A percentile compares a stretch with the other conserved stretches of the same genome.
These are phyloP conservation scores for Colletotrichum sp. DNA, from an alignment of 2,329 filamentous ascomycete species.

Conservation along the genomic window DNA sequence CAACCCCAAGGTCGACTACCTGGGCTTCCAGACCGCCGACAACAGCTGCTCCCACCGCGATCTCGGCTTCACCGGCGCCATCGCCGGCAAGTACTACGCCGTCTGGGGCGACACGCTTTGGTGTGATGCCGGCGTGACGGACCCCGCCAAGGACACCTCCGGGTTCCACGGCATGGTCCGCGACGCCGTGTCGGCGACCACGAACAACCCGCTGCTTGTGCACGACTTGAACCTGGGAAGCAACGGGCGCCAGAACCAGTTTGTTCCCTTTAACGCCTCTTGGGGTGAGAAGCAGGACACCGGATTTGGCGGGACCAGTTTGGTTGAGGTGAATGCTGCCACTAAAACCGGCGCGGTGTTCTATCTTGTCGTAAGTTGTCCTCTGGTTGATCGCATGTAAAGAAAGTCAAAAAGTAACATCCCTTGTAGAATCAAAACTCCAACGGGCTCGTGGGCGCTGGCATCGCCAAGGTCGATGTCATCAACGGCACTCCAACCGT, in stretches of 20 bases:
- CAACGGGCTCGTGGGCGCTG: slow-evolving; percentile 37
- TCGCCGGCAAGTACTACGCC: slow-evolving; percentile 42
- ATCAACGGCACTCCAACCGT: slow-evolving; percentile 37
- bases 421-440: slow-evolving; percentile 29
- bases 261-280: slow-evolving; percentile 38
- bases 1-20: slow-evolving; percentile 29
- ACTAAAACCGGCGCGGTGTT: slow-evolving; percentile 35
- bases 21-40: slow-evolving; percentile 39
- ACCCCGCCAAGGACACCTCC: slow-evolving; percentile 30
- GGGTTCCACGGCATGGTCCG: slow-evolving; percentile 47
- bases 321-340: slow-evolving; percentile 36
- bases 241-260: slow-evolving; percentile 38
- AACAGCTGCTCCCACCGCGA: slow-evolving; percentile 44
- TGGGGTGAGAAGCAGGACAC: slow-evolving; percentile 40
- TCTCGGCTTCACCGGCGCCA: slow-evolving; percentile 39
- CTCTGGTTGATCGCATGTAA: neutral
- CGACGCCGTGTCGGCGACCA: slow-evolving; percentile 38
- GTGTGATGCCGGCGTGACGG: slow-evolving; percentile 35
- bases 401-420: rapidly evolving
- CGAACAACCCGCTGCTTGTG: slow-evolving; percentile 38
- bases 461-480: slow-evolving; percentile 38
- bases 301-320: slow-evolving; percentile 44
- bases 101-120: slow-evolving; percentile 42
- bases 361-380: slow-evolving; percentile 38
- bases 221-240: slow-evolving; percentile 39